A percentile compares a stretch with the other conserved stretches of the same genome.
Conservation (phyloP, 2,329 filamentous ascomycete species). For the Claviceps quebecensis region DNA sequence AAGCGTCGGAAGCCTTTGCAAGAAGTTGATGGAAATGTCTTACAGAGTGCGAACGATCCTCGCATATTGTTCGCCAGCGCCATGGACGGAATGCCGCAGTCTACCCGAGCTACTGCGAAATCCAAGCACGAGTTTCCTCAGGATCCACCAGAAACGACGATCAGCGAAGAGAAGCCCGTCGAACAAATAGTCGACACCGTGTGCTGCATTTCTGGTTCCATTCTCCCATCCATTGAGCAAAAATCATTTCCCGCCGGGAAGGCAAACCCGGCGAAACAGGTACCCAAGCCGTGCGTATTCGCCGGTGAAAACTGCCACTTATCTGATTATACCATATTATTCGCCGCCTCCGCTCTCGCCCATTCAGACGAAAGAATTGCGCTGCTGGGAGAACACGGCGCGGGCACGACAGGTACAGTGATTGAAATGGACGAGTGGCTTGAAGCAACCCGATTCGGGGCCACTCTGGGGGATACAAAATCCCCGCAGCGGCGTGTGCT, state of each 20-base stretch:
- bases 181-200: not conserved
- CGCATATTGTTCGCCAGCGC: not conserved
- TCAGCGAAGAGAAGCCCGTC: not conserved
- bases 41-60: constrained; percentile 1
- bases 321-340: constrained; percentile 21
- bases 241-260: not conserved
- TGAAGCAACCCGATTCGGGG: constrained; percentile 3
- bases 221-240: not conserved
- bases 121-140: not conserved
- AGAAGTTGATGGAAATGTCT: constrained; percentile 13
- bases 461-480: not conserved
- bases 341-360: constrained; percentile 27
- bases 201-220: not conserved
- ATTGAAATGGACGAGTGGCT: constrained; percentile 23
- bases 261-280: not conserved
- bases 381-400: constrained; percentile 28
- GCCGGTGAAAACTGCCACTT: constrained; percentile 24
- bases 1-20: constrained; percentile 10
- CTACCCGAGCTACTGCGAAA: not conserved
- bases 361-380: constrained; percentile 22
- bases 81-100: too few species aligned
- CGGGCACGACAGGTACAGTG: constrained; percentile 22
- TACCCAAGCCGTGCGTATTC: constrained; percentile 16
- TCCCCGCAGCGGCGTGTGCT: not conserved
- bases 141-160: not conserved